A percentile compares a stretch with the other conserved stretches of the same genome.
phyloP scores from a whole-genome alignment of 164 flowering plant genomes.

The Aristolochia californica region DNA sequence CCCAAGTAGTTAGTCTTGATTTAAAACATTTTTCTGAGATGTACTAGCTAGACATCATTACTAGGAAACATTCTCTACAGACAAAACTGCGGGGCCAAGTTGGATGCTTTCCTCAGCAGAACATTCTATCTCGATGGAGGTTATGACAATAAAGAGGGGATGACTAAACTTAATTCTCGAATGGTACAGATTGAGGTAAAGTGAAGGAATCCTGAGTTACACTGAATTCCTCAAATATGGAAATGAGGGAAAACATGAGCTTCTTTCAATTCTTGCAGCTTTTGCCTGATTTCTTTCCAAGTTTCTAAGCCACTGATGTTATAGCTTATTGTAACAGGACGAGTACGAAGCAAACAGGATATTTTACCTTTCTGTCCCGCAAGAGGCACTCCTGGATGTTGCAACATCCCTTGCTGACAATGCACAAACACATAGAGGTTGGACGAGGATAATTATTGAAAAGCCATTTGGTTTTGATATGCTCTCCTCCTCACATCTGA shows the following conservation, averaged over 20 bases:
- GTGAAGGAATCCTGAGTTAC: background rate
- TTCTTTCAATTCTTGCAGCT: background rate
- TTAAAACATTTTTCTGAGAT: background rate
- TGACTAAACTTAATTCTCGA: slow-evolving; percentile 33
- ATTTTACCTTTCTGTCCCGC: slow-evolving; percentile 61
- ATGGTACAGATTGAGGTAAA: slow-evolving; percentile 53
- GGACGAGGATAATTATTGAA: slow-evolving; percentile 54
- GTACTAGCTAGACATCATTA: background rate
- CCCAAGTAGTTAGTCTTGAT: too few species aligned
- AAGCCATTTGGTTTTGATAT: slow-evolving; percentile 54
- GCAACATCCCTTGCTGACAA: slow-evolving; percentile 30
- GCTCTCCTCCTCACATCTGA: slow-evolving; percentile 26
- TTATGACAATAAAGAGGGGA: slow-evolving; percentile 40
- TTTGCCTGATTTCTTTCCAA: background rate
- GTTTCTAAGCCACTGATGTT: too few species aligned
- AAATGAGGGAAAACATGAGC: too few species aligned
- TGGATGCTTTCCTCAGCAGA: slow-evolving; percentile 46
- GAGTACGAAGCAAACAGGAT: slow-evolving; percentile 40
- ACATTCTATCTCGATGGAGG: slow-evolving; percentile 47
- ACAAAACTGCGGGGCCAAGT: slow-evolving; percentile 44
- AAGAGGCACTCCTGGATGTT: slow-evolving; percentile 52
- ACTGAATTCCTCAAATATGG: too few species aligned
- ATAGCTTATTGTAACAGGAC: slow-evolving; percentile 28
- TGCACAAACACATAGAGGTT: slow-evolving; percentile 42
- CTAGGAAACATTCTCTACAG: slow-evolving; percentile 18